phyloP scores from a whole-genome alignment of 1,284 basidiomycete genomes.

The Irpex rosettiformis region DNA sequence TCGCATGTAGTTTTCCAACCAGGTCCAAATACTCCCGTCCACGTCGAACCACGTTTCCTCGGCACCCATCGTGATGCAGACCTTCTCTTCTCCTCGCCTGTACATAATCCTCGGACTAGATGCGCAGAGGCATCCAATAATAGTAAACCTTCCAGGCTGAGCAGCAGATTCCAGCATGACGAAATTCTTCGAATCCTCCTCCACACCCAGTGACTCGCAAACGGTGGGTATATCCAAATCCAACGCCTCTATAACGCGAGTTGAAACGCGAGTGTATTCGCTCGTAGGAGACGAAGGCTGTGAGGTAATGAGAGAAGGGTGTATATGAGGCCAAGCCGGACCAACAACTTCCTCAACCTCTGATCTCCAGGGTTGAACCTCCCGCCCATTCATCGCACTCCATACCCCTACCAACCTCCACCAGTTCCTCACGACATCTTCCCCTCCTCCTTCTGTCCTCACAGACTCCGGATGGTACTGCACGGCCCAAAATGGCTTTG shows the following conservation, averaged over 20 bases:
- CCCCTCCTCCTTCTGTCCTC: conserved; percentile 59
- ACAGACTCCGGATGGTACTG: conserved; percentile 95
- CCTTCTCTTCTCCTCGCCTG: conserved; percentile 43
- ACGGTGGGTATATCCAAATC: conserved; percentile 40
- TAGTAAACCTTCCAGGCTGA: conserved; percentile 67
- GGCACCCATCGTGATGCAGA: conserved; percentile 35
- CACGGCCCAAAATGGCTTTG: conserved; percentile 85
- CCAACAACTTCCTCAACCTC: conserved; percentile 37
- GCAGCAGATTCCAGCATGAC: conserved; percentile 72
- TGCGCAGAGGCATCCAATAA: conserved; percentile 55
- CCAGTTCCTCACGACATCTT: conserved; percentile 67
- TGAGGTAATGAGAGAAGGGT: conserved; percentile 21
- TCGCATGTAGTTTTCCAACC: conserved; percentile 68
- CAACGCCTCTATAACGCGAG: conserved; percentile 39
- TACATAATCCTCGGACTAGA: conserved; percentile 57
- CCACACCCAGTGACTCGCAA: conserved; percentile 59
- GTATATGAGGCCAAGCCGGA: conserved; percentile 51
- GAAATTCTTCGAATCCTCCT: conserved; percentile 58
- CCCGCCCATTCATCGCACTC: conserved; percentile 38
- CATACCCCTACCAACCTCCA: conserved; percentile 63
- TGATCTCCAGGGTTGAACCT: conserved; percentile 38
- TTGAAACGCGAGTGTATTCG: conserved; percentile 30
- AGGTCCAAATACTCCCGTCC: conserved; percentile 61
- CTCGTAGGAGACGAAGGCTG: conserved; percentile 15
- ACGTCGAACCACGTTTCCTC: conserved; percentile 27